Evolutionary conservation across 768 basidiomycete genomes (phyloP).

Genomic region (Auriscalpium microsporum): DNA sequence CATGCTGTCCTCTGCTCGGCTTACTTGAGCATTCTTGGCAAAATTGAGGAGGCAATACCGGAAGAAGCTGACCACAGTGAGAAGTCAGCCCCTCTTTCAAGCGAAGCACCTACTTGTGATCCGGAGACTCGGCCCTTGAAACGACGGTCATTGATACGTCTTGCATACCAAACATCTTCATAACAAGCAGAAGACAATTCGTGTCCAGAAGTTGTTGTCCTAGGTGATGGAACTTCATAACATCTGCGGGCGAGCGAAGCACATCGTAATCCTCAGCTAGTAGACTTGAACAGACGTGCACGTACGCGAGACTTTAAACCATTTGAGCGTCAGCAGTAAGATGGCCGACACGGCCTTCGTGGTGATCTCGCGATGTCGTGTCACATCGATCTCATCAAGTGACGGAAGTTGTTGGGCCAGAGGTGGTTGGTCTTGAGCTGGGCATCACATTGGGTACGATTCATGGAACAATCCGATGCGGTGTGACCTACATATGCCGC

Average conservation of each 20-base stretch:
- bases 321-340: constrained; percentile 80
- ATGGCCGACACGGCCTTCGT: constrained; percentile 97
- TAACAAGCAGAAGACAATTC: constrained; percentile 84
- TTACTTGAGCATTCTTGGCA: constrained; percentile 52
- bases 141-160: constrained; percentile 79
- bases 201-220: constrained; percentile 94
- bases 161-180: constrained; percentile 98
- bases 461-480: neutral
- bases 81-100: neutral
- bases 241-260: constrained; percentile 43
- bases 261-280: neutral
- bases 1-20: constrained; percentile 58
- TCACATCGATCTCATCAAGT: constrained; percentile 87
- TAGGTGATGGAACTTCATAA: constrained; percentile 97
- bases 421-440: constrained; percentile 47
- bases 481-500: constrained; percentile 58
- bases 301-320: constrained; percentile 98
- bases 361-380: constrained; percentile 93
- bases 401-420: constrained; percentile 60
- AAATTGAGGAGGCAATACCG: constrained; percentile 81
- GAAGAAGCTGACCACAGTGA: constrained; percentile 68
- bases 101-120: constrained; percentile 56
- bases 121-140: constrained; percentile 82
- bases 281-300: constrained; percentile 6
- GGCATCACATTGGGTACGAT: neutral